A percentile compares a stretch with the other conserved stretches of the same genome.
Evolutionary conservation across 2,329 filamentous ascomycete genomes (phyloP).

Genomic region (Septoria linicola): DNA sequence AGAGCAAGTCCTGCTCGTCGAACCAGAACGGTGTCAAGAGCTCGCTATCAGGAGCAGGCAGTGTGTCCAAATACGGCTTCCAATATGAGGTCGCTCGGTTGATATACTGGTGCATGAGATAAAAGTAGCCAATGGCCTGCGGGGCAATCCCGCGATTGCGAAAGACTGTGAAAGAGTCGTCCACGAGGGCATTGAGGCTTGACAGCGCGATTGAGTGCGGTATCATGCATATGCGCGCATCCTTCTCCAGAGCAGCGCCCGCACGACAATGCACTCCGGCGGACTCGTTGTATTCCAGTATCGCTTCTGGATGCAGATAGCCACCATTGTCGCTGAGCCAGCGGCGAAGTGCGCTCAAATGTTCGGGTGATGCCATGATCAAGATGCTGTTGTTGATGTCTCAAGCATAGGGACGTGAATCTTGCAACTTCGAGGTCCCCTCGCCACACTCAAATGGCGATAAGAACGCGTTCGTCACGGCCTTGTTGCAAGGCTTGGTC

Average conservation of each 20-base stretch:
- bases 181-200: slow-evolving; percentile 40
- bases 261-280: slow-evolving; percentile 35
- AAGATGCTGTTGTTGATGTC: background rate
- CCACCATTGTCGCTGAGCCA: slow-evolving; percentile 38
- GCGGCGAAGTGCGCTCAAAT: slow-evolving; percentile 27
- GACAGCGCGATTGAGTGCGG: slow-evolving; percentile 39
- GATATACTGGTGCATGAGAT: slow-evolving; percentile 39
- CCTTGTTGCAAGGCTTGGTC: too few species aligned
- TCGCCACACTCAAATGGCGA: background rate
- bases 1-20: slow-evolving; percentile 34
- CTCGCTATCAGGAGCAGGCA: slow-evolving; percentile 35
- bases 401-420: too few species aligned
- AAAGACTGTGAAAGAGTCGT: slow-evolving; percentile 37
- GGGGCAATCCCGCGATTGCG: slow-evolving; percentile 29
- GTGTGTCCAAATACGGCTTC: slow-evolving; percentile 39
- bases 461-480: background rate
- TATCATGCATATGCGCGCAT: slow-evolving; percentile 29
- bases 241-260: slow-evolving; percentile 21
- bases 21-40: slow-evolving; percentile 39
- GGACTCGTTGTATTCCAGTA: slow-evolving; percentile 26
- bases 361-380: slow-evolving; percentile 14
- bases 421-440: too few species aligned
- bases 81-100: slow-evolving; percentile 38
- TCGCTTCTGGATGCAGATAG: slow-evolving; percentile 32
- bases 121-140: slow-evolving; percentile 40